Evolutionary conservation across 139 green algal species (phyloP), one percentile per base, ranked within the genome.

Genomic region (Ulvella scutata): DNA sequence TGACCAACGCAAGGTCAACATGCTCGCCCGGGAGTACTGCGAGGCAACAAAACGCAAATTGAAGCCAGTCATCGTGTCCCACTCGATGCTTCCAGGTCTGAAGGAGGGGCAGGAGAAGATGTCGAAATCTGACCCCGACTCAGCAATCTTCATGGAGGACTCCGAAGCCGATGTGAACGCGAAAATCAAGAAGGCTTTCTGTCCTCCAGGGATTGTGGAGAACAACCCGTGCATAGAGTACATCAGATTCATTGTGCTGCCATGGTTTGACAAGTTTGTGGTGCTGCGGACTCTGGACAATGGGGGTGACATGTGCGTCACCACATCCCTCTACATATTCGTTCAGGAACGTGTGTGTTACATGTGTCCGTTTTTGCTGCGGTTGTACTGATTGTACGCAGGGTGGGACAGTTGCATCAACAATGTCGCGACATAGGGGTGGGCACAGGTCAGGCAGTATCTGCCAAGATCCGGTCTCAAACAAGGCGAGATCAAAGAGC

Each of bases 131-230:
- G 94, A 98, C 84, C 94, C 95, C 59, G 94, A 97, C 84, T 90
- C 78, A 3, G 95, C 95, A 29, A 98, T 99, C 73, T 99, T 98
- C 88, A 96, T 97, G 92, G 92, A 97, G 85, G 92, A 97, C 85
- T 88, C 44, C 35, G 89, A 92, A 75, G 61, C 73, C 37, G 95
- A 99, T 38, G 94, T 99, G 21, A 92, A 92, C 62, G 86, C 84
- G 62, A 99, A 99, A 81, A 96, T 99, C 82, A 98, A 98, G 81
- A 97, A 97, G 83, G 92, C 95, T 23, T 99, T 86, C 86, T 98
- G 95, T 86, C 91, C 95, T 21, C 90, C 91, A 7, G 29, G 43
- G 3, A 82, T 87, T 62, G 79, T 96, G 0, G 86, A 89, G 7
- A 89, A 87, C 75, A 99, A 99, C 85, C 95, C 95, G 3, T 97